Conservation (phyloP, 108 stramenopile species). For the Thalassiosira profunda region DNA sequence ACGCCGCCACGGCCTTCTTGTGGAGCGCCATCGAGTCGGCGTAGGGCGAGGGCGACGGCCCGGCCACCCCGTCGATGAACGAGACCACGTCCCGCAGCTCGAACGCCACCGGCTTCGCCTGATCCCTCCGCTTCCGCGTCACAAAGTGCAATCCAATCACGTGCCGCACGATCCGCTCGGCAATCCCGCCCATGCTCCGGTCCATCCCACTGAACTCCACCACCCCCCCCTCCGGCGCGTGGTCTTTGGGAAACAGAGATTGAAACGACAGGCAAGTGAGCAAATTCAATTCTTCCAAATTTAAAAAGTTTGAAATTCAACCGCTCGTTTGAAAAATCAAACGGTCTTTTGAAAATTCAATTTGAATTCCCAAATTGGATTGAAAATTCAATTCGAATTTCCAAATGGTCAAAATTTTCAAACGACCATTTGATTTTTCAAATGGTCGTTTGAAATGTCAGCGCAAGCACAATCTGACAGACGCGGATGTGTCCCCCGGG, state of each 20-base stretch:
- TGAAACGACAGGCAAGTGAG: no score
- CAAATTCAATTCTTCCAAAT: no score
- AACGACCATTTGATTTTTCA: no score
- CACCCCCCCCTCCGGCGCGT: not conserved
- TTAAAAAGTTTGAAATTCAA: no score
- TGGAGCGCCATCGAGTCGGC: constrained; percentile 56
- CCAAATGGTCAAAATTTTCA: no score
- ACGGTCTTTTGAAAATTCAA: no score
- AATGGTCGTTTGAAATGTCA: no score
- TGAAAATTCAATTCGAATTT: no score
- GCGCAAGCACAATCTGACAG: no score
- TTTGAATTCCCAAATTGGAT: no score
- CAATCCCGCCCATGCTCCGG: constrained; percentile 75
- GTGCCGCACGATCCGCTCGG: constrained; percentile 72
- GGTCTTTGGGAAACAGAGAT: not conserved
- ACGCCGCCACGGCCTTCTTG: constrained; percentile 71
- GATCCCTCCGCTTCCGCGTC: constrained; percentile 13
- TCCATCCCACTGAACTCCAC: constrained; percentile 49
- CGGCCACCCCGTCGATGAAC: constrained; percentile 58
- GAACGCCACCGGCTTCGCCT: constrained; percentile 35
- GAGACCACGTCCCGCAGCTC: constrained; percentile 66
- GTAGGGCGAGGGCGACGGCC: constrained; percentile 26
- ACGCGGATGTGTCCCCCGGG: no score
- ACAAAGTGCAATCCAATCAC: constrained; percentile 70
- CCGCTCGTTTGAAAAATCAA: no score